Base-by-base conservation (phyloP, 2,329 filamentous ascomycete species). In the Diaporthe vaccinii region DNA sequence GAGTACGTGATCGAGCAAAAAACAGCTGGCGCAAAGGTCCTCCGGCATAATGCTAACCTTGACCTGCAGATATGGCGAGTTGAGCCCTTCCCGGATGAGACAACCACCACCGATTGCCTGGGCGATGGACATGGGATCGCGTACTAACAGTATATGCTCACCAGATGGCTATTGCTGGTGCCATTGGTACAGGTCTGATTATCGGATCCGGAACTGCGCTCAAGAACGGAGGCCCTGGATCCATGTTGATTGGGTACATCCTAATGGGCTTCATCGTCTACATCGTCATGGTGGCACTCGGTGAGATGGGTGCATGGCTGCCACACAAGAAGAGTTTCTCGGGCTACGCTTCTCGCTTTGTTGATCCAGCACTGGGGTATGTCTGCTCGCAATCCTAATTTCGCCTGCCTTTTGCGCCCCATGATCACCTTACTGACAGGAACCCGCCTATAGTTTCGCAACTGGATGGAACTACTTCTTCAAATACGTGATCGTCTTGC, bases 201-300 rank as follows among this genome's bases (percentile, higher is more conserved):
- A 84, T 91, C 46, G 88, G 89, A 22, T 87, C 88, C 0, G 87
- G 88, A 3, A 86, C 84, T 28, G 84, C 86, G 2, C 82, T 91
- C 39, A 82, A 85, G 1, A 87, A 84, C 6, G 86, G 87, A 61
- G 89, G 89, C 1, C 85, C 85, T 4, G 84, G 79, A 0, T 81
- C 82, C 14, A 78, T 85, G 2, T 76, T 87, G 0, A 83, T 87
- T 65, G 83, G 82, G 7, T 87, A 86, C 71, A 65, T 82, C 20
- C 53, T 89, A 79, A 78, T 89, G 78, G 86, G 84, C 72, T 79
- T 86, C 6, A 85, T 90, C 65, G 87, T 91, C 36, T 91, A 86
- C 81, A 87, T 87, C n/a, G 88, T 91, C 79, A 91, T 91, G 86
- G 83, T 84, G 22, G 82, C 81, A 12, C 78, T 84, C 22, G 83